Evolutionary conservation across 805 yeast species (phyloP).

Genomic region (Pichia kluyveri): DNA sequence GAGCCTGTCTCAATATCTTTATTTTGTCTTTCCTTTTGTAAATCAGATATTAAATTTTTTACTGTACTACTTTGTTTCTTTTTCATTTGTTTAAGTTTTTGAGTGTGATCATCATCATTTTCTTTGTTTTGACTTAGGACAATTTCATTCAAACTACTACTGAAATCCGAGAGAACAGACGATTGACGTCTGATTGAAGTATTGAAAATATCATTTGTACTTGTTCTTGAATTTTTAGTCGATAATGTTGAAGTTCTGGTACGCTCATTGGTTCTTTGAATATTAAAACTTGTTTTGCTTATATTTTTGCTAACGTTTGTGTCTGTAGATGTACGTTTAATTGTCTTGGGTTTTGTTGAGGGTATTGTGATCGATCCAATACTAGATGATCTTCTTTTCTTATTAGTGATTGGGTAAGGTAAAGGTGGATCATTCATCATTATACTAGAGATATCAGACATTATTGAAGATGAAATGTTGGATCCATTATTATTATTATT

Average conservation of each 20-base stretch:
- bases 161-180: slow-evolving; percentile 3
- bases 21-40: not conserved
- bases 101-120: not conserved
- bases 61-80: not conserved
- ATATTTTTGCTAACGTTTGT: not conserved
- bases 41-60: slow-evolving; percentile 1
- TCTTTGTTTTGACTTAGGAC: not conserved
- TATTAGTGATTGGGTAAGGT: not conserved
- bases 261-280: not conserved
- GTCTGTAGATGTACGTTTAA: not conserved
- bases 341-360: not conserved
- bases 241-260: not conserved
- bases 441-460: not conserved
- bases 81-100: not conserved
- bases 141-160: not conserved
- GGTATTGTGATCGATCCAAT: not conserved
- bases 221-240: not conserved
- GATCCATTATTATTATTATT: too few species aligned
- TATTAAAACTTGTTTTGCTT: too few species aligned
- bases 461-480: not conserved
- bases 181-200: not conserved
- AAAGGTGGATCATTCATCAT: not conserved
- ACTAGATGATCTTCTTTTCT: not conserved
- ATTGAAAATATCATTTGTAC: not conserved
- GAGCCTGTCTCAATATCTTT: not conserved